phyloP scores from a whole-genome alignment of 1,139 yeast genomes.

The Meyerozyma sp. region DNA sequence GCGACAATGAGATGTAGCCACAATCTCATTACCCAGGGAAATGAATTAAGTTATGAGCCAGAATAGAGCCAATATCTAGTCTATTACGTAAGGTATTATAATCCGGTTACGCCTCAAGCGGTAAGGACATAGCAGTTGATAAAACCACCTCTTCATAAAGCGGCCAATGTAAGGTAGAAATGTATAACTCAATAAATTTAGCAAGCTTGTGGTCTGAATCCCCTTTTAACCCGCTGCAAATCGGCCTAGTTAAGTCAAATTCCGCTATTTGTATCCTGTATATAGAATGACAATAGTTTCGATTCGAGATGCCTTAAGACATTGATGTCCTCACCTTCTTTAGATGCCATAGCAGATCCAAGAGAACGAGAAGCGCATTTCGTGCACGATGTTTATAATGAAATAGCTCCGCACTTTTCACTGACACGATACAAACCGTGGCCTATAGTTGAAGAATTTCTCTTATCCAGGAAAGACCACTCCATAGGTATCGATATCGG shows the following conservation, averaged over 20 bases:
- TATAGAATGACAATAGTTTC: not conserved
- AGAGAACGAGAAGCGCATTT: slow-evolving; percentile 62
- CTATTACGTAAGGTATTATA: not conserved
- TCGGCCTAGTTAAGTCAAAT: too few relatives aligned
- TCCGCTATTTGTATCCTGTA: too few relatives aligned
- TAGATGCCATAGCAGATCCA: slow-evolving; percentile 29
- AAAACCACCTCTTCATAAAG: too few relatives aligned
- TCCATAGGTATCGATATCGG: slow-evolving; percentile 70
- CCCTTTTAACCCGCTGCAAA: too few relatives aligned
- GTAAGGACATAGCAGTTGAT: too few relatives aligned
- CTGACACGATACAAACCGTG: slow-evolving; percentile 94
- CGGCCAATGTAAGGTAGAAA: too few relatives aligned
- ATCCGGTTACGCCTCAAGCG: too few relatives aligned
- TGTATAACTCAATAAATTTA: too few relatives aligned
- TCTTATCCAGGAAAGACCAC: slow-evolving; percentile 30
- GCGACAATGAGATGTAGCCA: not conserved
- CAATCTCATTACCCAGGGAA: not conserved
- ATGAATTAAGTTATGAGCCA: not conserved
- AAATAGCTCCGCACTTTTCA: slow-evolving; percentile 89
- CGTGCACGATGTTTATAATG: slow-evolving; percentile 88
- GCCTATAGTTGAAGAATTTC: slow-evolving; percentile 85
- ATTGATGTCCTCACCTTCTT: not conserved
- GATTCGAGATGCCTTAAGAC: slow-evolving; percentile 2
- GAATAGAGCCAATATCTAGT: not conserved
- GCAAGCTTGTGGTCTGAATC: too few relatives aligned